Conservation (phyloP, 2,329 filamentous ascomycete genomes). For the Fusarium miscanthi region DNA sequence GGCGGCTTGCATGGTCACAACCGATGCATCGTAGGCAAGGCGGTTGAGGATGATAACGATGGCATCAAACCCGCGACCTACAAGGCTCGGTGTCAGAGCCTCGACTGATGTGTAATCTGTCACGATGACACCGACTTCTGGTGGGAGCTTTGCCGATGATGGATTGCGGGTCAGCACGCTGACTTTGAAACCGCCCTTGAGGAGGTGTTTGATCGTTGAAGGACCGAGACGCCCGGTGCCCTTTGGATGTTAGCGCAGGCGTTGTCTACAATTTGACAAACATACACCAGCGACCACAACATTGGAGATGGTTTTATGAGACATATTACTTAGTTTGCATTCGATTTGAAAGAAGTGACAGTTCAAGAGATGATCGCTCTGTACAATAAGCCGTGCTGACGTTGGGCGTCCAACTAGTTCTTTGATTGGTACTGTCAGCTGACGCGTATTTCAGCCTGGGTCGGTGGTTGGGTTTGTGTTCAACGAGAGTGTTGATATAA, state of each 20-base stretch:
- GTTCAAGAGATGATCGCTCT: rapidly evolving
- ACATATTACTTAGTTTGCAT: background rate
- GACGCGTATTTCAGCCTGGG: rapidly evolving
- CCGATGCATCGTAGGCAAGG: background rate
- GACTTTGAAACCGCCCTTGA: background rate
- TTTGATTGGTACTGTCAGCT: background rate
- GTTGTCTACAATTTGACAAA: rapidly evolving
- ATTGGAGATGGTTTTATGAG: background rate
- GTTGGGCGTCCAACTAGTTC: rapidly evolving
- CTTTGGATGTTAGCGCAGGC: rapidly evolving
- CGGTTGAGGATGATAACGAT: conserved; percentile 11
- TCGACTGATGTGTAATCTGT: conserved; percentile 9
- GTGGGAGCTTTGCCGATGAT: background rate
- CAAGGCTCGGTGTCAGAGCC: background rate
- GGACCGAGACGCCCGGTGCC: conserved; percentile 15
- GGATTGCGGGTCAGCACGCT: conserved; percentile 1
- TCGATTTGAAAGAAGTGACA: too few relatives aligned
- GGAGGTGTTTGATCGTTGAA: background rate
- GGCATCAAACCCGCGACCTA: background rate
- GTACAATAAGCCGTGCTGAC: background rate
- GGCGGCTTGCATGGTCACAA: background rate
- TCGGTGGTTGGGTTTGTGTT: background rate
- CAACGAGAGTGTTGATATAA: background rate
- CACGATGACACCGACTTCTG: background rate
- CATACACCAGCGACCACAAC: conserved; percentile 2